These are phyloP conservation scores for Pouteria campechiana DNA, from an alignment of 179 eudicot genomes.

Conservation along the genomic window DNA sequence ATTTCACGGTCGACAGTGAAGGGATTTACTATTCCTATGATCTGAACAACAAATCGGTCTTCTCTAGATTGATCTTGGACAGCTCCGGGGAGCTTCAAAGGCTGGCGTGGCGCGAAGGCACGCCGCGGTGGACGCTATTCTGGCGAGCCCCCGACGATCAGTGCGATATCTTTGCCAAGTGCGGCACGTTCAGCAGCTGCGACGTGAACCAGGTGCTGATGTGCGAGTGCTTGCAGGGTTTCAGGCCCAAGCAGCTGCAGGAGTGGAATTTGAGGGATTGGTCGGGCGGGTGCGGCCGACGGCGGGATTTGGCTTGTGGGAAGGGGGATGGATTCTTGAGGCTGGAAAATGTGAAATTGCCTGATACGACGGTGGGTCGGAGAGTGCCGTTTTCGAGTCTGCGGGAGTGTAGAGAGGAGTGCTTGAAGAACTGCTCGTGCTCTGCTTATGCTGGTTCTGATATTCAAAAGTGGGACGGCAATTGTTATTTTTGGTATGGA, in stretches of 20 bases:
- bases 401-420: constrained; percentile 24
- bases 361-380: constrained; percentile 28
- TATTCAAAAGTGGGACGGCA: constrained; percentile 27
- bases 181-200: constrained; percentile 49
- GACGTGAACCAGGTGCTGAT: constrained; percentile 23
- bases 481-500: constrained; percentile 53
- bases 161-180: constrained; percentile 42
- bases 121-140: constrained; percentile 22
- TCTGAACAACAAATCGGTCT: constrained; percentile 9
- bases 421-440: constrained; percentile 43
- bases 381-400: constrained; percentile 15
- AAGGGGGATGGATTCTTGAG: constrained; percentile 44
- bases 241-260: constrained; percentile 27
- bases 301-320: constrained; percentile 26
- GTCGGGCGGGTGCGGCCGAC: constrained; percentile 44
- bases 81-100: constrained; percentile 21
- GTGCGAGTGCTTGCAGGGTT: constrained; percentile 47
- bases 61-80: constrained; percentile 36
- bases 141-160: constrained; percentile 50
- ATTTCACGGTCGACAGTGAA: constrained; percentile 7
- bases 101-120: constrained; percentile 33
- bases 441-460: constrained; percentile 35
- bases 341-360: constrained; percentile 54
- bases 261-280: constrained; percentile 60
- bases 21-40: constrained; percentile 32